Evolutionary conservation across 2,329 filamentous ascomycete species (phyloP).

Genomic region (Fusarium incarnatum): DNA sequence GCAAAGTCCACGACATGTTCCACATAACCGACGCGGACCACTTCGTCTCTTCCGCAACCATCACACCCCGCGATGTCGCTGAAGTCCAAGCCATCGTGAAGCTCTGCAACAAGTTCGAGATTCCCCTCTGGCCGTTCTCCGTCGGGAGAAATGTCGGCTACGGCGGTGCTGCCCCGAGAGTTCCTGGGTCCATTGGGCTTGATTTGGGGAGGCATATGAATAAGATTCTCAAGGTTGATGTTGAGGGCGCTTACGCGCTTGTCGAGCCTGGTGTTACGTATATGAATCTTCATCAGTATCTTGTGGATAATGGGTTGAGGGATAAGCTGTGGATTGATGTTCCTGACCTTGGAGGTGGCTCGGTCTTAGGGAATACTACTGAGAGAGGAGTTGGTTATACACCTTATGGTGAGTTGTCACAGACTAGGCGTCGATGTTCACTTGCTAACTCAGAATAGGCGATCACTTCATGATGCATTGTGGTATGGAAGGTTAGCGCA

Average conservation of each 20-base stretch:
- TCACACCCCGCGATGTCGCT: conserved; percentile 26
- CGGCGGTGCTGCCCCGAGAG: conserved; percentile 30
- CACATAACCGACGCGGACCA: conserved; percentile 26
- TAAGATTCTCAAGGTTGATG: conserved; percentile 30
- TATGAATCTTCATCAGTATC: conserved; percentile 26
- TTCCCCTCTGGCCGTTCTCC: conserved; percentile 39
- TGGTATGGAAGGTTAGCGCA: conserved; percentile 30
- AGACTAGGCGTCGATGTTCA: rapidly evolving
- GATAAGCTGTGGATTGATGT: conserved; percentile 39
- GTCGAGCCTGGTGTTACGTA: conserved; percentile 33
- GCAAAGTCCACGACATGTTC: conserved; percentile 39
- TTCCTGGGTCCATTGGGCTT: conserved; percentile 19
- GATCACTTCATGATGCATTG: conserved; percentile 41
- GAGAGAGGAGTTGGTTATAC: conserved; percentile 38
- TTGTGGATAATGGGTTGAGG: conserved; percentile 26
- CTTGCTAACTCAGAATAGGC: not conserved
- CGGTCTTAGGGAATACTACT: conserved; percentile 31
- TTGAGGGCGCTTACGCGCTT: conserved; percentile 32
- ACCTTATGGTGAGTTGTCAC: conserved; percentile 21
- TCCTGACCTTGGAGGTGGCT: conserved; percentile 34
- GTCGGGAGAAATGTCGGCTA: conserved; percentile 37
- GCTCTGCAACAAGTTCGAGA: conserved; percentile 26
- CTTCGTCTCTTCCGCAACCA: conserved; percentile 33
- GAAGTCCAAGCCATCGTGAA: conserved; percentile 32
- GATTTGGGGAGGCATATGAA: conserved; percentile 37